Percentiles rank a stretch among this genome's conserved stretches.
These are phyloP conservation scores for Wickerhamiella occidentalis DNA, from an alignment of 805 yeast species.

Conservation along the genomic window DNA sequence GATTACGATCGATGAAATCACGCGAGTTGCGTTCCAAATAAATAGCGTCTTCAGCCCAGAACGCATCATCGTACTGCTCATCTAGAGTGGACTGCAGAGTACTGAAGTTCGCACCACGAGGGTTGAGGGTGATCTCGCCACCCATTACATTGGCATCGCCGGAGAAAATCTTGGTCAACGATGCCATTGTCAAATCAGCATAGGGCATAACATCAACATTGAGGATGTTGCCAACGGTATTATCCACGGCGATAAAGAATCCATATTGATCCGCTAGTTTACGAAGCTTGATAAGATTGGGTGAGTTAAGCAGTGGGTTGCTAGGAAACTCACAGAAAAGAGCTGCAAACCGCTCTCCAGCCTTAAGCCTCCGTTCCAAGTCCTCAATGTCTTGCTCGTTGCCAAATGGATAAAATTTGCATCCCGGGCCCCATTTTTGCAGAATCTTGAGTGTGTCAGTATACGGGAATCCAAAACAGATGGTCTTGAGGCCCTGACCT, in stretches of 20 bases:
- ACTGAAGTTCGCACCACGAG: constrained; percentile 40
- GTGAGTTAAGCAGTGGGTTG: constrained; percentile 81
- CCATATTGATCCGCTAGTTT: constrained; percentile 53
- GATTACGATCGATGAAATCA: constrained; percentile 60
- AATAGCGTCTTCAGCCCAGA: constrained; percentile 93
- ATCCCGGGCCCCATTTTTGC: constrained; percentile 85
- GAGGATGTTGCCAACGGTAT: constrained; percentile 83
- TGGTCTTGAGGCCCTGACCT: constrained; percentile 40
- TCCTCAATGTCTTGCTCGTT: constrained; percentile 50
- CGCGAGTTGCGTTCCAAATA: constrained; percentile 86
- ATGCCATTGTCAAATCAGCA: constrained; percentile 77
- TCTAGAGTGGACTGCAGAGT: constrained; percentile 38
- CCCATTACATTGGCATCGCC: constrained; percentile 96
- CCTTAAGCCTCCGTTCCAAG: constrained; percentile 46
- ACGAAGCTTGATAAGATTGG: constrained; percentile 56
- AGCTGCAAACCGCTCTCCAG: constrained; percentile 52
- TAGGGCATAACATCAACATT: constrained; percentile 71
- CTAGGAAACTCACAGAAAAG: constrained; percentile 91
- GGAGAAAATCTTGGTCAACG: constrained; percentile 82
- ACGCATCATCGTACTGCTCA: constrained; percentile 54
- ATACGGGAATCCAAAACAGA: constrained; percentile 93
- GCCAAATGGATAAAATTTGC: constrained; percentile 73
- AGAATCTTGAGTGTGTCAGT: constrained; percentile 82
- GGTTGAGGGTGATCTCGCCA: constrained; percentile 74
- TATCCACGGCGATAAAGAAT: constrained; percentile 81